Evolutionary conservation across 805 yeast genomes (phyloP), one percentile per base, ranked within the genome.

Genomic region (Candida andamanensis): DNA sequence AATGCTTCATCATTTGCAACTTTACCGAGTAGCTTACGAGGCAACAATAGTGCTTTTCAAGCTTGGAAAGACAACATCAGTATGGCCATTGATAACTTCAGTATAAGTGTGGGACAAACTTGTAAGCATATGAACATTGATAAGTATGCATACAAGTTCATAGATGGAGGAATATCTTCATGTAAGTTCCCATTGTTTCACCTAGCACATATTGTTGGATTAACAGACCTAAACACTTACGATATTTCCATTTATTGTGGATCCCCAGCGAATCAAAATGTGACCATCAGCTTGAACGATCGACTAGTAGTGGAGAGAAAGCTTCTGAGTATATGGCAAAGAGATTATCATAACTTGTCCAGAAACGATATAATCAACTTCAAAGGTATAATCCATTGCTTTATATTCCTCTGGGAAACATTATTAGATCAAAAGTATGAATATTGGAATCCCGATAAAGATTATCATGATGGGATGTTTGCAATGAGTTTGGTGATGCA

Each of bases 171-270:
- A 8, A 28, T 35, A 7, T 36, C 47, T 3, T 26, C 29, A 2
- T 42, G 46, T 25, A 39, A 30, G 29, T 69, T 76, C 37, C 79
- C 85, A 0, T 73, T 78, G 32, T 81, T 76, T 53, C 89, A 85
- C 49, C 65, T 82, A 60, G 76, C 85, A 1, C 89, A 82, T 48
- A 74, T 83, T 11, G 72, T 78, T 27, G 71, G 67, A 1, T 49
- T 63, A 40, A 41, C 85, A 50, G 74, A 84, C 31, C 70, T 81
- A 17, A 78, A 83, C 35, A 85, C 83, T 41, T 79, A 82, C 53
- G 95, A 85, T 53, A 75, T 83, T 36, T 82, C 82, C 33, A 78
- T 83, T 4, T 80, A 67, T 52, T 80, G 89, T 2, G 95, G 95
- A 1, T 83, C 86, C 6, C 92, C 92, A 1, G 75, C 81, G 58